These are phyloP conservation scores for Gloeostereum incarnatum DNA, from an alignment of 768 basidiomycete genomes.

Conservation along the genomic window DNA sequence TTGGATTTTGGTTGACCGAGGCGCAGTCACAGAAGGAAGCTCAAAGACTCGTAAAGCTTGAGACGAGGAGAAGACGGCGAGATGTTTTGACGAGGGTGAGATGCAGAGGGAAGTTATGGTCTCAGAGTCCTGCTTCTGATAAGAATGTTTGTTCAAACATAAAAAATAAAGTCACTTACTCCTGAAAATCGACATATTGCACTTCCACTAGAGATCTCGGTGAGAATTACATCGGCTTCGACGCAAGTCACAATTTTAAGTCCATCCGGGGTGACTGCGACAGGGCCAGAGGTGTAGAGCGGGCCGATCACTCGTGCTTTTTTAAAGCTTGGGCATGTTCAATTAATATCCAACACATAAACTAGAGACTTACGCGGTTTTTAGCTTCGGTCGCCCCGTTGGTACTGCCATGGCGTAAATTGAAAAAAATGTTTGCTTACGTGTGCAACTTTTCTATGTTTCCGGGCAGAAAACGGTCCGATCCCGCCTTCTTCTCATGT, in stretches of 20 bases:
- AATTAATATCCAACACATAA: neutral
- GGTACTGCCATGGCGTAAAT: constrained; percentile 21
- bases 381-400: constrained; percentile 36
- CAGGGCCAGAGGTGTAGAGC: constrained; percentile 83
- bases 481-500: too few species aligned
- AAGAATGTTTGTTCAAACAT: constrained; percentile 1
- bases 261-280: constrained; percentile 74
- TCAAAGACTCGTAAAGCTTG: constrained; percentile 80
- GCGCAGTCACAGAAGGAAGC: constrained; percentile 39
- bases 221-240: constrained; percentile 76
- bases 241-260: constrained; percentile 78
- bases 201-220: constrained; percentile 64
- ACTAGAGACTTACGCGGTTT: constrained; percentile 46
- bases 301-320: constrained; percentile 67
- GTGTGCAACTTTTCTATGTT: too few species aligned
- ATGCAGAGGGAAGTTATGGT: constrained; percentile 78
- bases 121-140: constrained; percentile 61
- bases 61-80: constrained; percentile 76
- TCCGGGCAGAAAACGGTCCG: too few species aligned
- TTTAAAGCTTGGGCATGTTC: constrained; percentile 49
- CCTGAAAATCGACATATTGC: constrained; percentile 77
- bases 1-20: constrained; percentile 40
- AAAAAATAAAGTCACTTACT: constrained; percentile 38
- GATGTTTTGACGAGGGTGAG: constrained; percentile 63
- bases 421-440: too few species aligned